Conservation (phyloP, 371 early-diverging fungal genomes). For the Paraphysoderma sedebokerense region DNA sequence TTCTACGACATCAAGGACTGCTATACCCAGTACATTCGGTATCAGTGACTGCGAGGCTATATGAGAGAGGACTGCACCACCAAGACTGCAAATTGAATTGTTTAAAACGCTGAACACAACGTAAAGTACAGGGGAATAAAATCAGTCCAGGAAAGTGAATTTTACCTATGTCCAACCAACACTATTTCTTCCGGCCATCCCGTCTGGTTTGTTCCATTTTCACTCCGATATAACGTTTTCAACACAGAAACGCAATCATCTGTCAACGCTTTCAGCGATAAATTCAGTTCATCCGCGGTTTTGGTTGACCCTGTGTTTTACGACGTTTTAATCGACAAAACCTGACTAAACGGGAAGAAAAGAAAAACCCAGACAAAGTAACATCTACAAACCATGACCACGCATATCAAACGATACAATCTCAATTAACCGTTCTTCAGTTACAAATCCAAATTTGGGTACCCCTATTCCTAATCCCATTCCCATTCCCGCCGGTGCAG, state of each 20-base stretch:
- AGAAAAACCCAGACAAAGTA: neutral
- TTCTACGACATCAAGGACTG: conserved; percentile 31
- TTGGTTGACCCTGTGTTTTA: neutral
- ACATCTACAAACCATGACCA: no score
- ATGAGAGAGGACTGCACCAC: conserved; percentile 17
- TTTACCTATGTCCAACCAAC: conserved; percentile 25
- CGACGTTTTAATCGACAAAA: neutral
- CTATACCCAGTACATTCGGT: conserved; percentile 16
- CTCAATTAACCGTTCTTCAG: no score
- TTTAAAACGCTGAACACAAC: neutral
- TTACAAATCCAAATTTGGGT: no score
- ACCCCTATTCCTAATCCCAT: no score
- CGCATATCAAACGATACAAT: no score
- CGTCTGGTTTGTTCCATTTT: neutral
- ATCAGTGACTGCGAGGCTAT: neutral
- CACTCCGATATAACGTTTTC: neutral
- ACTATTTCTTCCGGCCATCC: conserved; percentile 10
- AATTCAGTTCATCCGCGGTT: conserved; percentile 7
- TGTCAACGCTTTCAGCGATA: conserved; percentile 8
- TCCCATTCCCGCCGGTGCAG: no score
- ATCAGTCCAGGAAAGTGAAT: no score
- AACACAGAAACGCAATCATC: conserved; percentile 10
- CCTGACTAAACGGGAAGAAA: neutral
- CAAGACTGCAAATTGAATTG: conserved; percentile 12
- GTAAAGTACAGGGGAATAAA: neutral